A percentile compares a stretch with the other conserved stretches of the same genome.
Conservation (phyloP, 148 eudicot genomes). For the Vaccinium myrtillus region DNA sequence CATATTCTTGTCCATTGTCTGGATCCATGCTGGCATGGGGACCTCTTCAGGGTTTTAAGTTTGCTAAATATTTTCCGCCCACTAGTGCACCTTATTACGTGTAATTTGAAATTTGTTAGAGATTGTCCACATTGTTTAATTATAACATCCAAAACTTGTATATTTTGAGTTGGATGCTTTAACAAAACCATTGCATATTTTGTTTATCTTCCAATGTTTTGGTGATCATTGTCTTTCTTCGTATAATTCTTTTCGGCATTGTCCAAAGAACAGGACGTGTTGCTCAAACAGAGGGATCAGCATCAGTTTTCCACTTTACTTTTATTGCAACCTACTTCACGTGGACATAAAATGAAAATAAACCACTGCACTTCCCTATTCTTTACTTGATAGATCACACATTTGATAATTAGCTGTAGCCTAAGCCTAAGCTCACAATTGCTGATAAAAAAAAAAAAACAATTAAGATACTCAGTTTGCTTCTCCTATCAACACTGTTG, state of each 20-base stretch:
- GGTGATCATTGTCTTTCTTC: background rate
- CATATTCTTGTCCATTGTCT: background rate
- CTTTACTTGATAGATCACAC: background rate
- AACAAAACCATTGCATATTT: background rate
- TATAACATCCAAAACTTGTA: too few relatives aligned
- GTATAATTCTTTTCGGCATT: background rate
- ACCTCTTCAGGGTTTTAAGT: background rate
- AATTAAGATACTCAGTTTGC: background rate
- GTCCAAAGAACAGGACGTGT: background rate
- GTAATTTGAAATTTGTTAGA: background rate
- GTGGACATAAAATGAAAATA: background rate
- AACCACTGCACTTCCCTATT: background rate
- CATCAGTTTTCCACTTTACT: background rate
- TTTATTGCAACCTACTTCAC: background rate
- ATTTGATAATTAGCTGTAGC: background rate
- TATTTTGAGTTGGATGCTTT: too few relatives aligned
- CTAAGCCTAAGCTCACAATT: background rate
- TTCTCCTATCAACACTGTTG: background rate
- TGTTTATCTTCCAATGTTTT: background rate
- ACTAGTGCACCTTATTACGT: background rate
- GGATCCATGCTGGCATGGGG: background rate
- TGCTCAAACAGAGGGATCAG: background rate
- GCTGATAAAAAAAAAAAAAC: too few relatives aligned
- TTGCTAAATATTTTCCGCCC: background rate
- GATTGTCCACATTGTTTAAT: too few relatives aligned